These are phyloP conservation scores for Discostella pseudostelligera DNA, from an alignment of 108 stramenopile species.

Conservation along the genomic window DNA sequence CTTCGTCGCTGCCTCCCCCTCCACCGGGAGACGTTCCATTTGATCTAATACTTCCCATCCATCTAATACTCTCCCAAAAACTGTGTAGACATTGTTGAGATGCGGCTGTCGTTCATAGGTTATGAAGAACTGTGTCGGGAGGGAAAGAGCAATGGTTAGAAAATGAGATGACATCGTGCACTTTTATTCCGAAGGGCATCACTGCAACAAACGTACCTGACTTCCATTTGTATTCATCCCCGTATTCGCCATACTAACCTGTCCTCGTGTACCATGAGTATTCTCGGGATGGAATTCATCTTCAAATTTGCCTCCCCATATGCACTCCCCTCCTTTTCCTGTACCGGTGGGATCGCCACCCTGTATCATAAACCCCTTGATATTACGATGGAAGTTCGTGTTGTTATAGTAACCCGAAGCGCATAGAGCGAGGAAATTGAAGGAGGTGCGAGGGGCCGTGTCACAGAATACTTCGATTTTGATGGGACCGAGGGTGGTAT, in stretches of 20 bases:
- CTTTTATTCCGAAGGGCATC: too few species aligned
- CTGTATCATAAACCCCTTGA: constrained; percentile 96
- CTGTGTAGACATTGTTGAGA: constrained; percentile 94
- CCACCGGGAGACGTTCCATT: constrained; percentile 91
- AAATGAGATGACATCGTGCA: too few species aligned
- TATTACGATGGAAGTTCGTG: constrained; percentile 92
- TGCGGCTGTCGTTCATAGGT: constrained; percentile 92
- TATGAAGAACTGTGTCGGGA: constrained; percentile 86
- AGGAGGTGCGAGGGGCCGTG: constrained; percentile 86
- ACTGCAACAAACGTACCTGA: constrained; percentile 1
- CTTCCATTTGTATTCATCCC: constrained; percentile 86
- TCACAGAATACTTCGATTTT: constrained; percentile 97
- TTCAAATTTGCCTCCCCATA: constrained; percentile 94
- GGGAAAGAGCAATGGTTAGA: neutral
- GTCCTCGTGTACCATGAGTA: constrained; percentile 86
- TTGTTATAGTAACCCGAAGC: constrained; percentile 91
- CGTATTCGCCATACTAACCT: constrained; percentile 93
- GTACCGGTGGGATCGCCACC: constrained; percentile 96
- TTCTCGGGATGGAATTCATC: constrained; percentile 95
- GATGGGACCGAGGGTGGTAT: constrained; percentile 90
- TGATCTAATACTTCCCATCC: constrained; percentile 95
- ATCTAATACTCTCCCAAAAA: constrained; percentile 92
- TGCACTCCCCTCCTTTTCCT: constrained; percentile 89
- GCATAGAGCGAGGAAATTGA: constrained; percentile 89
- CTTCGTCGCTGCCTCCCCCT: constrained; percentile 64